phyloP scores from a whole-genome alignment of 2,329 filamentous ascomycete genomes.

The Fusarium pseudograminearum region DNA sequence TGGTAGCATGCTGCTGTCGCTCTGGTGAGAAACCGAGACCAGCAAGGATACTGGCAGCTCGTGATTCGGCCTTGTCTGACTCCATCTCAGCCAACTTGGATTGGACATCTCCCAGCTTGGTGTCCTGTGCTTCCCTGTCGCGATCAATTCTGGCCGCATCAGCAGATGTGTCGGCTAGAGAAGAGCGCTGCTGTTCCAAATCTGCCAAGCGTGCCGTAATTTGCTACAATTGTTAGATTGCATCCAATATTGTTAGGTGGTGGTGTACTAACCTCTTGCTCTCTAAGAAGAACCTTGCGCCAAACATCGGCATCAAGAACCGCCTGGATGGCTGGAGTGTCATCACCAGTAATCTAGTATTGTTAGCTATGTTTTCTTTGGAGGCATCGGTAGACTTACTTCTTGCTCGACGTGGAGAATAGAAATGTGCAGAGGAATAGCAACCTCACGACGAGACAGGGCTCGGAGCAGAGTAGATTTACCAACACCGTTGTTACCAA shows the following conservation, averaged over 20 bases:
- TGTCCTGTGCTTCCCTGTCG: slow-evolving; percentile 90
- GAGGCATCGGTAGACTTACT: slow-evolving; percentile 59
- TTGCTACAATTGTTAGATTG: slow-evolving; percentile 66
- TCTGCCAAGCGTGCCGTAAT: slow-evolving; percentile 80
- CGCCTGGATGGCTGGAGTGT: slow-evolving; percentile 93
- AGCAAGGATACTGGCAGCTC: slow-evolving; percentile 94
- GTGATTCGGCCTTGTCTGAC: slow-evolving; percentile 95
- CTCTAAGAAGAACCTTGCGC: slow-evolving; percentile 92
- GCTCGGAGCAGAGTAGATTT: slow-evolving; percentile 95
- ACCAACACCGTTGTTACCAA: slow-evolving; percentile 99
- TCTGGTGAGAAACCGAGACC: slow-evolving; percentile 97
- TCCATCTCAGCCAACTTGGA: slow-evolving; percentile 97
- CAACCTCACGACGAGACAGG: slow-evolving; percentile 89
- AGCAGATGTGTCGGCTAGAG: slow-evolving; percentile 89
- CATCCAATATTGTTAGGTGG: neutral
- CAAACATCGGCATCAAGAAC: slow-evolving; percentile 98
- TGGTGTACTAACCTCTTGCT: slow-evolving; percentile 76
- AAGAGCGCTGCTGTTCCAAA: slow-evolving; percentile 81
- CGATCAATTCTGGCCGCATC: slow-evolving; percentile 88
- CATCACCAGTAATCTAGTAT: slow-evolving; percentile 86
- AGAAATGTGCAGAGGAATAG: slow-evolving; percentile 96
- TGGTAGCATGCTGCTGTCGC: slow-evolving; percentile 91
- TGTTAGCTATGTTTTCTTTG: slow-evolving; percentile 21
- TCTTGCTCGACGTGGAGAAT: slow-evolving; percentile 99
- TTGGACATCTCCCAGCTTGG: slow-evolving; percentile 91